Conservation (phyloP, 768 basidiomycete species). For the Mycena albidolilacea region DNA sequence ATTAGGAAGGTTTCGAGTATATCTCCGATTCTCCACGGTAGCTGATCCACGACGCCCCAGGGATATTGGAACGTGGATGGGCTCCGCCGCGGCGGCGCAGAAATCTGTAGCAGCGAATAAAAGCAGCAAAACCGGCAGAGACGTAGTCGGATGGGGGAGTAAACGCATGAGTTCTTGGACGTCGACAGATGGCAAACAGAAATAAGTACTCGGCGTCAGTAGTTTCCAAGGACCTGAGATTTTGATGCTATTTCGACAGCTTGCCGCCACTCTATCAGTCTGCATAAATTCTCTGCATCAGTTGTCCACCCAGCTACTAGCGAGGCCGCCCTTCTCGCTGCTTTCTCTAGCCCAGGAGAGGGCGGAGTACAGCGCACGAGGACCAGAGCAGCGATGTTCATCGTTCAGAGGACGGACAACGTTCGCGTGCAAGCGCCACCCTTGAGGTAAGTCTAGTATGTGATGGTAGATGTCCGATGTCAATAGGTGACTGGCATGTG, state of each 20-base stretch:
- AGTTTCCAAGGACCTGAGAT: neutral
- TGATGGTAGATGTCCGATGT: too few species aligned
- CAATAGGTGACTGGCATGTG: too few species aligned
- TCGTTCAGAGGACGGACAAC: too few species aligned
- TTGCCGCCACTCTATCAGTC: neutral
- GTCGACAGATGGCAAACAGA: constrained; percentile 3
- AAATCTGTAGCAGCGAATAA: constrained; percentile 15
- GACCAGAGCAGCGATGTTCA: too few species aligned
- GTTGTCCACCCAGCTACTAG: too few species aligned
- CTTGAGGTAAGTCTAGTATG: too few species aligned
- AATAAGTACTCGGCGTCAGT: constrained; percentile 15
- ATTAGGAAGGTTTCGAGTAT: constrained; percentile 15
- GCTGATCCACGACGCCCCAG: constrained; percentile 18
- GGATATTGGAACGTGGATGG: constrained; percentile 21
- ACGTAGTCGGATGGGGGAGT: neutral
- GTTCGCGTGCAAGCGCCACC: too few species aligned
- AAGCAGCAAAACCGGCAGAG: constrained; percentile 9
- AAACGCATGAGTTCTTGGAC: neutral
- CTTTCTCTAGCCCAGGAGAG: too few species aligned
- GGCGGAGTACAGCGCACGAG: too few species aligned
- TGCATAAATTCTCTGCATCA: neutral
- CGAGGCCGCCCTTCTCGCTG: too few species aligned
- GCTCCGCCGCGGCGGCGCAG: constrained; percentile 18
- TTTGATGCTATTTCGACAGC: neutral
- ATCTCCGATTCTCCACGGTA: constrained; percentile 19